These are phyloP conservation scores for Aspergillus pseudonomiae DNA, from an alignment of 2,329 filamentous ascomycete genomes.

Conservation along the genomic window DNA sequence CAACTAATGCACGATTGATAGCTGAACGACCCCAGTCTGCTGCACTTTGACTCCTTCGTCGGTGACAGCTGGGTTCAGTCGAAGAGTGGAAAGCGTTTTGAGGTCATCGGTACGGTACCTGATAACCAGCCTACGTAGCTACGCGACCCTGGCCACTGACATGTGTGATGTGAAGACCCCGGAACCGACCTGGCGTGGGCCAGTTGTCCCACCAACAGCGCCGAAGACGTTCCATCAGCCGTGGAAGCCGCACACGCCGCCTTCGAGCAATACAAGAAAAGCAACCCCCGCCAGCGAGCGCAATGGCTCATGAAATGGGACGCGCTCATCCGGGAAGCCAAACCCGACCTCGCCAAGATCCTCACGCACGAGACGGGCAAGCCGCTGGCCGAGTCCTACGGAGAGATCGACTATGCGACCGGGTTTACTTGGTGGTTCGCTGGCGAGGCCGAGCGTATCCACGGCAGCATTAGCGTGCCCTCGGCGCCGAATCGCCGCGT, in stretches of 20 bases:
- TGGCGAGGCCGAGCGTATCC: constrained; percentile 64
- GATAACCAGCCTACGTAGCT: background rate
- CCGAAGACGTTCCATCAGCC: constrained; percentile 64
- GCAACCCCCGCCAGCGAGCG: constrained; percentile 63
- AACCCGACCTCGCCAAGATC: constrained; percentile 64
- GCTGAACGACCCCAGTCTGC: constrained; percentile 52
- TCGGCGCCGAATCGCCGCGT: constrained; percentile 65
- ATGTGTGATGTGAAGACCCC: constrained; percentile 44
- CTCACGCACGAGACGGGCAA: constrained; percentile 66
- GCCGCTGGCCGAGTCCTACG: constrained; percentile 56
- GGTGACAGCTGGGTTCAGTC: constrained; percentile 53
- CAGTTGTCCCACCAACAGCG: constrained; percentile 52
- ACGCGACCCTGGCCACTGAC: background rate
- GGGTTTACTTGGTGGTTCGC: constrained; percentile 62
- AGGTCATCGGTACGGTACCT: constrained; percentile 48
- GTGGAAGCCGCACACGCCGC: constrained; percentile 63
- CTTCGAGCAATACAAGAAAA: constrained; percentile 62
- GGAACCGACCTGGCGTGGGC: constrained; percentile 56
- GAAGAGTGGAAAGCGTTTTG: constrained; percentile 53
- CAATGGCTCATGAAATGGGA: constrained; percentile 69
- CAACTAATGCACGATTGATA: constrained; percentile 19
- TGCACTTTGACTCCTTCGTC: constrained; percentile 55
- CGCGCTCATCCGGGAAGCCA: constrained; percentile 63
- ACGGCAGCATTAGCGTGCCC: constrained; percentile 63
- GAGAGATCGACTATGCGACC: constrained; percentile 59